Conservation (phyloP, 2,329 filamentous ascomycete species). For the Thelonectria discophora region DNA sequence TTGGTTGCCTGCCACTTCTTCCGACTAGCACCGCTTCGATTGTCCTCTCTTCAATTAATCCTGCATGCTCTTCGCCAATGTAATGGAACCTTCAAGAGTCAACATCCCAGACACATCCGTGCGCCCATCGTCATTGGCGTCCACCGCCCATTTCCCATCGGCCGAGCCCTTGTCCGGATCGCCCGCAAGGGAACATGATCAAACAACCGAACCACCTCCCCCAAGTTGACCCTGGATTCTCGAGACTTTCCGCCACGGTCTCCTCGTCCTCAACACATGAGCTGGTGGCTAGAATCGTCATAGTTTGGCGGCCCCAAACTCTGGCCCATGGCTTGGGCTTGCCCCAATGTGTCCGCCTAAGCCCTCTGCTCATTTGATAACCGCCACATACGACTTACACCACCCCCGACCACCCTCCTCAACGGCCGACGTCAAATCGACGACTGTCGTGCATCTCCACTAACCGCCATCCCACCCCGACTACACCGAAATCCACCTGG, state of each 20-base stretch:
- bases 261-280: background rate
- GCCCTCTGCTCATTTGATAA: constrained; percentile 5
- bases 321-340: background rate
- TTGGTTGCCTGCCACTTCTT: background rate
- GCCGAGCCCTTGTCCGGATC: background rate
- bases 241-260: background rate
- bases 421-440: constrained; percentile 1
- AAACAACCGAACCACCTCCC: background rate
- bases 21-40: background rate
- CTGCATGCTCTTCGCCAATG: too few species aligned
- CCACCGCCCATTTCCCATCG: background rate
- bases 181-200: background rate
- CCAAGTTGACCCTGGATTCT: background rate
- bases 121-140: background rate
- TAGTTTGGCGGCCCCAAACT: constrained; percentile 19
- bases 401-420: background rate
- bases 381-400: constrained; percentile 13
- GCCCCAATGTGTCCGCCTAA: background rate
- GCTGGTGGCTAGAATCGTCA: background rate
- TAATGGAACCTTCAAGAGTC: background rate
- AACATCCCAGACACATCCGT: background rate
- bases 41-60: background rate
- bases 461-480: background rate
- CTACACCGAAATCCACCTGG: background rate
- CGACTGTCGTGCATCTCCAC: background rate